These are phyloP conservation scores for Saccharomycopsis selenospora DNA, from an alignment of 805 yeast genomes.

Conservation along the genomic window DNA sequence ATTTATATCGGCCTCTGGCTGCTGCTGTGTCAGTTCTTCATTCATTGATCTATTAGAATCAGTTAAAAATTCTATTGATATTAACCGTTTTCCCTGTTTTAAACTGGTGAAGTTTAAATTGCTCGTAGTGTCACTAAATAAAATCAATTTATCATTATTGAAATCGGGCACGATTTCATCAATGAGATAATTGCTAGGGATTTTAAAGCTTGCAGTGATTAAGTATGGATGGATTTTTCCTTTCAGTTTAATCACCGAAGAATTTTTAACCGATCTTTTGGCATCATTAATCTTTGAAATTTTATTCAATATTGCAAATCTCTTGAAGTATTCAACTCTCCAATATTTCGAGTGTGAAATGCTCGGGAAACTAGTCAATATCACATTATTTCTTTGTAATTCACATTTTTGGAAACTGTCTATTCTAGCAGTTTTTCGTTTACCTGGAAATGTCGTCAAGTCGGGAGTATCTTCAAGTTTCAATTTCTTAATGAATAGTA, in stretches of 20 bases:
- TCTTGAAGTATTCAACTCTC: constrained; percentile 12
- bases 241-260: neutral
- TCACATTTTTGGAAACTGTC: constrained; percentile 2
- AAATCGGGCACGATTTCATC: constrained; percentile 16
- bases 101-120: constrained; percentile 11
- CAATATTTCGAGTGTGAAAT: constrained; percentile 12
- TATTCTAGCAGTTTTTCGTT: constrained; percentile 5
- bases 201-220: constrained; percentile 8
- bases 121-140: constrained; percentile 8
- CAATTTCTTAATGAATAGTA: constrained; percentile 9
- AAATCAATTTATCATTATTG: constrained; percentile 9
- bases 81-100: constrained; percentile 14
- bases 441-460: constrained; percentile 10
- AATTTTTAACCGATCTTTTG: neutral
- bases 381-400: neutral
- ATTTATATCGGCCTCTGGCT: constrained; percentile 12
- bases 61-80: constrained; percentile 2
- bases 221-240: constrained; percentile 11
- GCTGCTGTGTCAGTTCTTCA: constrained; percentile 3
- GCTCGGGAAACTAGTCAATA: constrained; percentile 13
- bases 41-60: constrained; percentile 6
- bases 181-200: constrained; percentile 10
- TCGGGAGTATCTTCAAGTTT: constrained; percentile 3
- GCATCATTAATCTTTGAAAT: constrained; percentile 11
- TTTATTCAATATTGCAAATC: constrained; percentile 11